Evolutionary conservation across 2,329 filamentous ascomycete genomes (phyloP), one percentile per base, ranked within the genome.

Genomic region (Phoma sp.): DNA sequence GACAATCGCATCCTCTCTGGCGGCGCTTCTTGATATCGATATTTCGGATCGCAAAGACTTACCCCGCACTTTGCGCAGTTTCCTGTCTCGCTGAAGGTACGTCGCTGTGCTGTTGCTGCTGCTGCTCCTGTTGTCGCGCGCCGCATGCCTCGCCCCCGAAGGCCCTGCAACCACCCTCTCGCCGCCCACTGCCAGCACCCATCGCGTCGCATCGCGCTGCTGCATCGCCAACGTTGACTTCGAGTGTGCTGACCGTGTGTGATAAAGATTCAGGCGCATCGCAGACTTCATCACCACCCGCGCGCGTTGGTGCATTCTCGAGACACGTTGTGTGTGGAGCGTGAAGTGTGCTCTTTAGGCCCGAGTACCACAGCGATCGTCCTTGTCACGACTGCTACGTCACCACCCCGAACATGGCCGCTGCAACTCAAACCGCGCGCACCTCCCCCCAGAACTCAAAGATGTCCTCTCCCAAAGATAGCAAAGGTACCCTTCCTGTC

Each of bases 391-490:
- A 56, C 57, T 56, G 52, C 67, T 74, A 74, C 72, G 72, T 74
- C 72, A 74, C 67, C 67, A 67, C 62, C 60, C 56, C 59, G 59
- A 62, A 59, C 56, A 73, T 74, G 68, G 68, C 72, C 60, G 68
- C 70, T 56, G 65, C 68, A 65, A 70, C 69, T 60, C 67, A 67
- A 65, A 65, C 66, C 46, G 63, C 65, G 49, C 68, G 65, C 64
- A 68, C 64, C 58, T 72, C 72, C 64, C 66, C 70, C 61, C 68
- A 67, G 52, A 70, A 66, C 58, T 68, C 71, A 57, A 75, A 65
- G 38, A 75, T 75, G 72, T 71, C 72, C 66, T 74, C 72, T 17
- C 72, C 72, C 51, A 71, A 72, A 59, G 72, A 74, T 60, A 66
- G 57, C 50, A 74, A 74, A 65, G 71, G 65, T 63, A 64, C 62